Evolutionary conservation across 2,329 filamentous ascomycete species (phyloP).

Genomic region (Blumeria graminis): DNA sequence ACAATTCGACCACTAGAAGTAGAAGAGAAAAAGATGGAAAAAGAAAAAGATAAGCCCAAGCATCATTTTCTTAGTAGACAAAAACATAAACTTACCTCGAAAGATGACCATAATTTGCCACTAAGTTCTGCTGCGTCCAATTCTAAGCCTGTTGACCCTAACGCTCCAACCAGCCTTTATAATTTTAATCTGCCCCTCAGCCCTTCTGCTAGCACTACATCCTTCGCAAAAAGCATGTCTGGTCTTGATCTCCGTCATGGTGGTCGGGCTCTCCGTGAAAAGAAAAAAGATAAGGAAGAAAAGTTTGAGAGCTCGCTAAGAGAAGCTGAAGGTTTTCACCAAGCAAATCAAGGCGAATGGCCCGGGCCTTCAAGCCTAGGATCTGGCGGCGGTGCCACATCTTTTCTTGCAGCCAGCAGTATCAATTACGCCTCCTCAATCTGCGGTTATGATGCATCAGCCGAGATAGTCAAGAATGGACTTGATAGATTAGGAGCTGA

Average conservation of each 20-base stretch:
- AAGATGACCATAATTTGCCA: slow-evolving; percentile 48
- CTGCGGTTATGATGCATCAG: slow-evolving; percentile 23
- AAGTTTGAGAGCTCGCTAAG: slow-evolving; percentile 18
- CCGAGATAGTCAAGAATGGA: slow-evolving; percentile 34
- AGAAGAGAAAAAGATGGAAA: slow-evolving; percentile 36
- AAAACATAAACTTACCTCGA: slow-evolving; percentile 51
- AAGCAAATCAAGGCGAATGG: slow-evolving; percentile 19
- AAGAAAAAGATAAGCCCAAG: slow-evolving; percentile 48
- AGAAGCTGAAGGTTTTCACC: slow-evolving; percentile 15
- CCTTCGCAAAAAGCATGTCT: slow-evolving; percentile 63
- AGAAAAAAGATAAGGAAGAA: slow-evolving; percentile 41
- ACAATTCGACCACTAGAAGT: slow-evolving; percentile 44
- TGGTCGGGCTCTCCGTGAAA: slow-evolving; percentile 53
- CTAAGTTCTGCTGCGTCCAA: slow-evolving; percentile 56
- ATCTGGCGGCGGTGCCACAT: slow-evolving; percentile 19
- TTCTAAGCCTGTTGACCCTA: slow-evolving; percentile 51
- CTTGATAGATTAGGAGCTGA: slow-evolving; percentile 48
- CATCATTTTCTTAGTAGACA: slow-evolving; percentile 60
- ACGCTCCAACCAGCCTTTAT: slow-evolving; percentile 51
- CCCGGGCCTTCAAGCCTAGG: slow-evolving; percentile 28
- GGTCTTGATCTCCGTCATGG: slow-evolving; percentile 58
- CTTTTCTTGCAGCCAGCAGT: slow-evolving; percentile 12
- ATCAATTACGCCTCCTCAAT: slow-evolving; percentile 15
- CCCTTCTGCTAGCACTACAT: slow-evolving; percentile 33
- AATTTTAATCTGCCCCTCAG: slow-evolving; percentile 54